phyloP scores from a whole-genome alignment of 169 alveolate genomes.

The Plasmodium fragile region DNA sequence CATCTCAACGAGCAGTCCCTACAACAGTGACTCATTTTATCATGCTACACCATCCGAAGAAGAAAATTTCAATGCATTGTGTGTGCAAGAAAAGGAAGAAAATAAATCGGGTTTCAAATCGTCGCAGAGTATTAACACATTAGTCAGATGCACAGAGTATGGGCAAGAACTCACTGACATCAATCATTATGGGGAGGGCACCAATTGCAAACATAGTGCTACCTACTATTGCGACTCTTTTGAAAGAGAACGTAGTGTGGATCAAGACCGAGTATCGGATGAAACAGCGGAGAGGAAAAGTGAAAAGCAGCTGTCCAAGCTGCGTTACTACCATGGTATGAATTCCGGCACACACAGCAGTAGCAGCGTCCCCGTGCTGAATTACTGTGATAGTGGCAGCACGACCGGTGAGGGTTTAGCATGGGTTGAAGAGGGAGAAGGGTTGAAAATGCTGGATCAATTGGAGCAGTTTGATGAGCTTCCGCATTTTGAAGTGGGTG shows the following conservation, averaged over 20 bases:
- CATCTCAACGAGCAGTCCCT: background rate
- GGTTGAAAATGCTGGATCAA: background rate
- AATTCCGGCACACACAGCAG: constrained; percentile 7
- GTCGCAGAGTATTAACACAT: background rate
- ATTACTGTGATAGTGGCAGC: constrained; percentile 11
- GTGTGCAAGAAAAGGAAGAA: background rate
- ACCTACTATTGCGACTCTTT: background rate
- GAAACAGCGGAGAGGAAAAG: background rate
- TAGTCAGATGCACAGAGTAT: background rate
- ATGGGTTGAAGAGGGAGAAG: background rate
- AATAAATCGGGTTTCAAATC: background rate
- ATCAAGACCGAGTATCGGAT: background rate
- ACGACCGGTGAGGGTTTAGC: background rate
- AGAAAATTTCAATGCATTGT: background rate
- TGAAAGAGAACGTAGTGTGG: background rate
- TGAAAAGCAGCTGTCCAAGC: background rate
- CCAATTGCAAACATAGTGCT: background rate
- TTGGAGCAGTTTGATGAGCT: background rate
- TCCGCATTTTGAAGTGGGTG: background rate
- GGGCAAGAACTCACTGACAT: background rate
- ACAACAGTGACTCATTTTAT: background rate
- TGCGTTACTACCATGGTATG: constrained; percentile 8
- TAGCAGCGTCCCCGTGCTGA: background rate
- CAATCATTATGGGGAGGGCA: background rate
- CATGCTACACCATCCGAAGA: background rate